phyloP scores from a whole-genome alignment of 805 yeast species.

The Babjeviella inositovora region DNA sequence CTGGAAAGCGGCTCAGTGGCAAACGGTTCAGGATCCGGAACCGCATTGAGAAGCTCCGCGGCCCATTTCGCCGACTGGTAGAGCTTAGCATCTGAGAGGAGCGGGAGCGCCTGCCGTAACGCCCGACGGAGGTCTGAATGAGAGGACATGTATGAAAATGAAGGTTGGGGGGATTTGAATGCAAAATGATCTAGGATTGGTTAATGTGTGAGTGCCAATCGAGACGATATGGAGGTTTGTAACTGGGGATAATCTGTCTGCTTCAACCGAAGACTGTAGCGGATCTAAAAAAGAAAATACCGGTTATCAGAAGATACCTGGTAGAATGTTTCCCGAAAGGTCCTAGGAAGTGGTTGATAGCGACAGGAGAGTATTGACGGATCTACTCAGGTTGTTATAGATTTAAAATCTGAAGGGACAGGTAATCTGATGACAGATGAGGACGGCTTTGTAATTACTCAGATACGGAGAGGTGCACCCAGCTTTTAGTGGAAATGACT shows the following conservation, averaged over 20 bases:
- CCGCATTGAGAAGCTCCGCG: slow-evolving; percentile 23
- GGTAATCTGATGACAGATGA: too few species aligned
- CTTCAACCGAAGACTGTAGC: not conserved
- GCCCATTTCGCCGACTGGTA: slow-evolving; percentile 26
- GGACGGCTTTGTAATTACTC: too few species aligned
- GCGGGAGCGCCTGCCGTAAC: too few species aligned
- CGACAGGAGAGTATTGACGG: slow-evolving; percentile 1
- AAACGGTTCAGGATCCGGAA: slow-evolving; percentile 3
- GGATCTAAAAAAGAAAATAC: not conserved
- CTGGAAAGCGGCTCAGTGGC: slow-evolving; percentile 3
- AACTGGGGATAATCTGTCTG: not conserved
- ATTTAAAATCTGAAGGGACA: too few species aligned
- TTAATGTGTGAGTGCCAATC: not conserved
- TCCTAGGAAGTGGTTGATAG: not conserved
- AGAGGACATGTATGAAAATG: too few species aligned
- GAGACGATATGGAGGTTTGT: not conserved
- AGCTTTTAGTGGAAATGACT: too few species aligned
- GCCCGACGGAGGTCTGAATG: too few species aligned
- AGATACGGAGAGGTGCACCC: too few species aligned
- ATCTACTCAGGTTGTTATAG: not conserved
- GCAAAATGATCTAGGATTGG: not conserved
- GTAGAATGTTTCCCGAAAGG: not conserved
- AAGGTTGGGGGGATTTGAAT: not conserved
- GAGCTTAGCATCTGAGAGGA: slow-evolving; percentile 13
- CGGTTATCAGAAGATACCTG: not conserved